These are phyloP conservation scores for Alternaria sp. DNA, from an alignment of 2,329 filamentous ascomycete genomes.

Conservation along the genomic window DNA sequence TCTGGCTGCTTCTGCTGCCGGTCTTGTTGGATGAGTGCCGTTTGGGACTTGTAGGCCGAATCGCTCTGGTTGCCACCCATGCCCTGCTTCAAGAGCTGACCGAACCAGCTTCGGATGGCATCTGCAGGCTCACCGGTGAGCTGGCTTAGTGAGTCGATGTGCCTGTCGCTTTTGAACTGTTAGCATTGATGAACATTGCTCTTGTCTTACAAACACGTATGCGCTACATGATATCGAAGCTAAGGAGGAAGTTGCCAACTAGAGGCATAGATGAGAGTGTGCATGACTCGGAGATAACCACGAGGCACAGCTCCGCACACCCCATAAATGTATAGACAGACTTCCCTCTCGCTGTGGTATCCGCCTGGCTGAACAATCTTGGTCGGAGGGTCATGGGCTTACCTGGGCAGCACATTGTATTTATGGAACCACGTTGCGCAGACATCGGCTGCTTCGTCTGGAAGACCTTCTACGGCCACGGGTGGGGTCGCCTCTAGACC, in stretches of 20 bases:
- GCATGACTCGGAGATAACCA: not conserved
- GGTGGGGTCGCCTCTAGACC: conserved; percentile 28
- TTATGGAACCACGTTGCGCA: conserved; percentile 49
- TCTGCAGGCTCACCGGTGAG: conserved; percentile 42
- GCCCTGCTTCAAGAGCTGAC: conserved; percentile 44
- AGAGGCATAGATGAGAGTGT: not conserved
- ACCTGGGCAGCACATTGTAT: conserved; percentile 43
- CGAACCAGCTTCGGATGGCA: conserved; percentile 46
- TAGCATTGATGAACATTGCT: not conserved
- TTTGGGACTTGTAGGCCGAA: conserved; percentile 49
- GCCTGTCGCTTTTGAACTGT: conserved; percentile 32
- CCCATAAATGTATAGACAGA: not conserved
- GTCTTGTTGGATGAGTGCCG: conserved; percentile 29
- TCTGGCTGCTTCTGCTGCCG: conserved; percentile 15
- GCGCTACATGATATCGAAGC: not conserved
- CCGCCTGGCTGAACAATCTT: not conserved
- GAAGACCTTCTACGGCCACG: conserved; percentile 34
- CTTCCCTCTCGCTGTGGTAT: not conserved
- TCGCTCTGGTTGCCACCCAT: conserved; percentile 40
- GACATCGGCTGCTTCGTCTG: conserved; percentile 46
- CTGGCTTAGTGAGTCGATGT: conserved; percentile 46
- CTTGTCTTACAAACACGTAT: not conserved
- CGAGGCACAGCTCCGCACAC: not conserved
- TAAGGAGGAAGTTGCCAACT: not conserved
- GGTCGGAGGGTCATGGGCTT: not conserved